These are phyloP conservation scores for Linum tenue DNA, from an alignment of 345 rosid genomes.

Conservation along the genomic window DNA sequence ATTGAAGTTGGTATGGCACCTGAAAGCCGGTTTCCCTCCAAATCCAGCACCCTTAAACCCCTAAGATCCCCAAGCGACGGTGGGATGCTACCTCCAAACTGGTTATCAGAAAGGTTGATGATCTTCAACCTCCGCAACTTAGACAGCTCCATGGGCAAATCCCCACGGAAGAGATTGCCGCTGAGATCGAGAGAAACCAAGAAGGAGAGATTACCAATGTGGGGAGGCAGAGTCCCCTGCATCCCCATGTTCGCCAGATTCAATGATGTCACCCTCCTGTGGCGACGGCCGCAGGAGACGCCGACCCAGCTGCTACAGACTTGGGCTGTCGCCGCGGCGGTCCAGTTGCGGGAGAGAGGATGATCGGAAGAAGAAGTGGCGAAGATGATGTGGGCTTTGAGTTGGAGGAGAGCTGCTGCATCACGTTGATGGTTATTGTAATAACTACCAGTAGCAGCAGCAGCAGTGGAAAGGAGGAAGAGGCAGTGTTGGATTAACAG, in stretches of 20 bases:
- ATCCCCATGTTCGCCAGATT: slow-evolving; percentile 14
- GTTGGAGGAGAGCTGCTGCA: background rate
- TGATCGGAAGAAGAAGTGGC: background rate
- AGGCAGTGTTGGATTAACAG: too few relatives aligned
- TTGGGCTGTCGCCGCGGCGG: slow-evolving; percentile 11
- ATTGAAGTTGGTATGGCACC: slow-evolving; percentile 14
- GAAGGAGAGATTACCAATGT: too few relatives aligned
- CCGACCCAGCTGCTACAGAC: too few relatives aligned
- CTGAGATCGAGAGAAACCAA: too few relatives aligned
- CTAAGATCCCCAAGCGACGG: slow-evolving; percentile 13
- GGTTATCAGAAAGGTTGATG: too few relatives aligned
- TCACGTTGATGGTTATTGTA: background rate
- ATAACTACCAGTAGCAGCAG: too few relatives aligned
- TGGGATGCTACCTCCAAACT: slow-evolving; percentile 11
- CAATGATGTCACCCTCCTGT: slow-evolving; percentile 14
- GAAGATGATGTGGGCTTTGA: background rate
- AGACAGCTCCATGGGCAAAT: too few relatives aligned
- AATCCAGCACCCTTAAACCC: slow-evolving; percentile 3
- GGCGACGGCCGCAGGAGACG: slow-evolving; percentile 2
- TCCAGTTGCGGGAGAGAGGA: slow-evolving; percentile 8
- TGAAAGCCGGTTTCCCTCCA: slow-evolving; percentile 7
- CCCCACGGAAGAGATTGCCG: too few relatives aligned
- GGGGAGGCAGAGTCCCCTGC: slow-evolving; percentile 3
- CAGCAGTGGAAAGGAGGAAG: too few relatives aligned
- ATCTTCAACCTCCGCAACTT: too few relatives aligned